Evolutionary conservation across 495 filamentous ascomycete species (phyloP).

Genomic region (Immersiella caudata): DNA sequence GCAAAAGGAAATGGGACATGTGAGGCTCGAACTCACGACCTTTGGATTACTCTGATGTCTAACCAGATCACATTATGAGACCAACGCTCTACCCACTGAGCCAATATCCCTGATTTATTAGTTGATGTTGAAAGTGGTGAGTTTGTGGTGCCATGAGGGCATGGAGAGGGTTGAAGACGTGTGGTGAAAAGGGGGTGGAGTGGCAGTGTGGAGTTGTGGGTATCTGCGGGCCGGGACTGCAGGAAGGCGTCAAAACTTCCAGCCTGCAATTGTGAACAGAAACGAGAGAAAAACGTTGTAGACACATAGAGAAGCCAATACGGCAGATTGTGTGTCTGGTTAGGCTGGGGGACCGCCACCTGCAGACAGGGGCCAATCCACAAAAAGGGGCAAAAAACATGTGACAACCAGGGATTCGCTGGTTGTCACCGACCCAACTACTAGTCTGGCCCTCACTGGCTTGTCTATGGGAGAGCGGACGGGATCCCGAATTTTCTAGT

Average conservation of each 20-base stretch:
- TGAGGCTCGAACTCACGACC: slow-evolving; percentile 30
- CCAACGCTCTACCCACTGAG: slow-evolving; percentile 30
- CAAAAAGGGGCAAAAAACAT: slow-evolving; percentile 34
- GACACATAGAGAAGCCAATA: too few relatives aligned
- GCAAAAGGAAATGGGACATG: slow-evolving; percentile 21
- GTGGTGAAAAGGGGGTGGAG: neutral
- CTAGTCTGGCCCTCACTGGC: slow-evolving; percentile 41
- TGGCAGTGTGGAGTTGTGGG: neutral
- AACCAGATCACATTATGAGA: slow-evolving; percentile 30
- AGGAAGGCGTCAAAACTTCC: neutral
- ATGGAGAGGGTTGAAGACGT: neutral
- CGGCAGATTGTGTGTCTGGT: too few relatives aligned
- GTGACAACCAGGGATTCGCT: slow-evolving; percentile 50
- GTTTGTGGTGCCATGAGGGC: neutral
- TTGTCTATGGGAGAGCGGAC: slow-evolving; percentile 57
- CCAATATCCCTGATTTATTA: slow-evolving; percentile 21
- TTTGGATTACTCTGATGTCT: slow-evolving; percentile 28
- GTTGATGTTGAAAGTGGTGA: neutral
- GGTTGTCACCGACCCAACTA: slow-evolving; percentile 50
- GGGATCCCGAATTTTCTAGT: slow-evolving; percentile 53
- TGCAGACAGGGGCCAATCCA: too few relatives aligned
- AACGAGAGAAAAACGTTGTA: neutral
- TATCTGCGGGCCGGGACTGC: neutral
- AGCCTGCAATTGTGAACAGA: too few relatives aligned
- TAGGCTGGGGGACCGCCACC: too few relatives aligned